Conservation (phyloP, 75 land plant genomes). For the Pinus albicaulis region DNA sequence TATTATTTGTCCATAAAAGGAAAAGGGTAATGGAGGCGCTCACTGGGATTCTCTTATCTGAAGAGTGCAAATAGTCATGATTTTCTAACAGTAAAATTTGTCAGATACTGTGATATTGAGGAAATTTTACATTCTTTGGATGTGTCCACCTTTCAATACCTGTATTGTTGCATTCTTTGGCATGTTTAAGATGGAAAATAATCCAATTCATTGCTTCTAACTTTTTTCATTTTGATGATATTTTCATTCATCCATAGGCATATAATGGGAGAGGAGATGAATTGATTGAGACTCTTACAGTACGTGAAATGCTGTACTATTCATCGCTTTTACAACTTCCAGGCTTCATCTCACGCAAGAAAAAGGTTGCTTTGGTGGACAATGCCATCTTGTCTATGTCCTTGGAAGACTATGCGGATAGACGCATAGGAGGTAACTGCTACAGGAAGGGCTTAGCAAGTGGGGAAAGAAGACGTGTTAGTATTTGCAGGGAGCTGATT, state of each 20-base stretch:
- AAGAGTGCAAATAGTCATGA: too few species aligned
- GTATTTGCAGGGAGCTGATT: slow-evolving; percentile 78
- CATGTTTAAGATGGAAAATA: not conserved
- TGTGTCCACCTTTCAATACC: not conserved
- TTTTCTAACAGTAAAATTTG: not conserved
- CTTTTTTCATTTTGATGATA: not conserved
- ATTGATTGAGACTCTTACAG: slow-evolving; percentile 32
- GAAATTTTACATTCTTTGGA: slow-evolving; percentile 5
- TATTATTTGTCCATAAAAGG: too few species aligned
- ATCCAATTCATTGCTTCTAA: not conserved
- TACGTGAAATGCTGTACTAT: slow-evolving; percentile 29
- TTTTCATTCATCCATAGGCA: slow-evolving; percentile 15
- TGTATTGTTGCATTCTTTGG: not conserved
- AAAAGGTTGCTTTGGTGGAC: slow-evolving; percentile 59
- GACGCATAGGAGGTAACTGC: slow-evolving; percentile 66
- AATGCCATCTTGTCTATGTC: slow-evolving; percentile 76
- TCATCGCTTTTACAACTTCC: slow-evolving; percentile 23
- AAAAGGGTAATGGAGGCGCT: too few species aligned
- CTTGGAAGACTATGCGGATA: slow-evolving; percentile 62
- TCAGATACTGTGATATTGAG: not conserved
- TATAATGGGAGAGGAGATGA: slow-evolving; percentile 20
- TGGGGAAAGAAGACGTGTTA: slow-evolving; percentile 74
- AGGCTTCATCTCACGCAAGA: not conserved
- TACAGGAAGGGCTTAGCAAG: slow-evolving; percentile 61
- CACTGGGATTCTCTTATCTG: too few species aligned